Conservation (phyloP, 441 rosid genomes). For the Erodium texanum region DNA sequence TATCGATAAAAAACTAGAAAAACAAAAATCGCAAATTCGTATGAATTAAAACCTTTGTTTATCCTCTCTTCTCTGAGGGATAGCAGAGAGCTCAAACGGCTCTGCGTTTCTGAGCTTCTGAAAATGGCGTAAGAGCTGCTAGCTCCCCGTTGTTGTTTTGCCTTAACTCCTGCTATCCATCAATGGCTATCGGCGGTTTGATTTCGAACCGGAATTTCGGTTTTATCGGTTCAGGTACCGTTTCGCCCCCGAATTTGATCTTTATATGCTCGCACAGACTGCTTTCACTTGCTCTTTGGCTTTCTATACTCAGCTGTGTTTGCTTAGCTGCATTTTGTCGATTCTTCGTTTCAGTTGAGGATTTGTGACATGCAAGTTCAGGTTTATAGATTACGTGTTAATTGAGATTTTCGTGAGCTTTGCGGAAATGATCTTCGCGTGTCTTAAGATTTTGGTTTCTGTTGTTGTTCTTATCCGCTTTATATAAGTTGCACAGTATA, state of each 20-base stretch:
- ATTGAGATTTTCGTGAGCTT: not conserved
- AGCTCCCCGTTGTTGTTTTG: not conserved
- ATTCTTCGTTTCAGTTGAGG: not conserved
- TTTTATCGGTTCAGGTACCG: slow-evolving; percentile 58
- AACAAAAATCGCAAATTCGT: slow-evolving; percentile 1
- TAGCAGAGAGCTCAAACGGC: slow-evolving; percentile 14
- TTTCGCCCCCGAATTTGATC: not conserved
- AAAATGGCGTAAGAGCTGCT: slow-evolving; percentile 8
- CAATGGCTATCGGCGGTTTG: slow-evolving; percentile 77
- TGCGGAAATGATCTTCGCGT: not conserved
- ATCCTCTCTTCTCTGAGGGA: slow-evolving; percentile 25
- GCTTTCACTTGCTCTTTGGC: not conserved
- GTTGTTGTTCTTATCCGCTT: not conserved
- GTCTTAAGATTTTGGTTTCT: not conserved
- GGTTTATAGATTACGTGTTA: not conserved
- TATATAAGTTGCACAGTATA: not conserved
- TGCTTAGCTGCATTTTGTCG: not conserved
- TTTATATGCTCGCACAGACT: not conserved
- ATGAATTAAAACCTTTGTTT: slow-evolving; percentile 16
- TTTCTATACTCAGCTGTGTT: not conserved
- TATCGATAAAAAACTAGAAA: not conserved
- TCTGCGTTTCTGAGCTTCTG: slow-evolving; percentile 7
- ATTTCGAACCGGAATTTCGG: slow-evolving; percentile 61
- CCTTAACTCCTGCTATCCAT: slow-evolving; percentile 10
- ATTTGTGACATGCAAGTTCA: not conserved